phyloP scores from a whole-genome alignment of 441 rosid genomes.

The Gossypium aridum region DNA sequence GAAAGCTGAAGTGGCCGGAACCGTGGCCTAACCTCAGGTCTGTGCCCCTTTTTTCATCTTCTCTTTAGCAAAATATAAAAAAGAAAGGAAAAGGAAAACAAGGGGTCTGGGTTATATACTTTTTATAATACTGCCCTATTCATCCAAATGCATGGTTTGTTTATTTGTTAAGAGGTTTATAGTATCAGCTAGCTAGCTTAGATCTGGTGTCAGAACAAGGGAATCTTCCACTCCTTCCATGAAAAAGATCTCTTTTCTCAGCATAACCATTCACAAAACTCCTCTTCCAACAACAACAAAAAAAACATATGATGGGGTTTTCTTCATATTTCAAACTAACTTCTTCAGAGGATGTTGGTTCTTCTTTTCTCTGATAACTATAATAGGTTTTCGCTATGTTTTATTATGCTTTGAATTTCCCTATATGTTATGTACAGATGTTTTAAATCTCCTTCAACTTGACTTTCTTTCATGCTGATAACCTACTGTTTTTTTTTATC shows the following conservation, averaged over 20 bases:
- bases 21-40: slow-evolving; percentile 28
- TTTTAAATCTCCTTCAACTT: neutral
- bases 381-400: no score
- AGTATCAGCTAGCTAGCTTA: neutral
- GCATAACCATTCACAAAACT: neutral
- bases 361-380: neutral
- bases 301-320: neutral
- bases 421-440: neutral
- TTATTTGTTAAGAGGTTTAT: neutral
- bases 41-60: slow-evolving; percentile 12
- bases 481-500: neutral
- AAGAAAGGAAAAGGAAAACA: neutral
- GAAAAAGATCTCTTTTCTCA: neutral
- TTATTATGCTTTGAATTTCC: neutral
- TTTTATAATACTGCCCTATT: slow-evolving; percentile 1
- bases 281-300: neutral
- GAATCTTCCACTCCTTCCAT: slow-evolving; percentile 21
- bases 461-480: neutral
- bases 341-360: neutral
- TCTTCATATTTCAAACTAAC: neutral
- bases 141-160: slow-evolving; percentile 5
- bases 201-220: slow-evolving; percentile 18
- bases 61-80: neutral
- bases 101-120: neutral
- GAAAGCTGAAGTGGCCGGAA: slow-evolving; percentile 56